Evolutionary conservation across 23 red algal genomes (phyloP).

Genomic region (Cyanidioschyzon merolae): DNA sequence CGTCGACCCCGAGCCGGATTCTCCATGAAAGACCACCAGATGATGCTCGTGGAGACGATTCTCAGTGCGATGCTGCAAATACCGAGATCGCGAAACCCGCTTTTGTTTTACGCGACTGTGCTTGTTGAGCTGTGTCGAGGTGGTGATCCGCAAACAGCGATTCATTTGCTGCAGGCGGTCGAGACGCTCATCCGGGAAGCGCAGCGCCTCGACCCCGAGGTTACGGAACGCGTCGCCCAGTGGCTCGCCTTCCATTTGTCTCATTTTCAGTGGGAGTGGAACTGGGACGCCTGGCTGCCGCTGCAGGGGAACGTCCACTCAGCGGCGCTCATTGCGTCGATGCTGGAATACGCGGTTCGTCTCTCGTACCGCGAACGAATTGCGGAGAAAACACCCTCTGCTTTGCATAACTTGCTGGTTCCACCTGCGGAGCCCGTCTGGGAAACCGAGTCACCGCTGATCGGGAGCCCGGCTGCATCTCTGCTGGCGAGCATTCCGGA

Average conservation of each 20-base stretch:
- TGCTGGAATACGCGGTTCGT: neutral
- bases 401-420: neutral
- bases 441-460: no score
- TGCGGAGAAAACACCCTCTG: neutral
- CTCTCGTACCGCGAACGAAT: slow-evolving; percentile 6
- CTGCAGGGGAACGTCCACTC: neutral
- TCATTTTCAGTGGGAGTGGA: slow-evolving; percentile 92
- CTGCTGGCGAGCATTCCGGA: no score
- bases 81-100: slow-evolving; percentile 33
- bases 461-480: no score
- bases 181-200: slow-evolving; percentile 59
- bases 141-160: slow-evolving; percentile 58
- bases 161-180: slow-evolving; percentile 64
- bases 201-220: slow-evolving; percentile 44
- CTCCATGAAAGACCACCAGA: slow-evolving; percentile 18
- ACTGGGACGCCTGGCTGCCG: slow-evolving; percentile 73
- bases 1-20: neutral
- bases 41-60: slow-evolving; percentile 47
- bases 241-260: slow-evolving; percentile 94
- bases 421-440: neutral
- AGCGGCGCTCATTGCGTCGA: neutral
- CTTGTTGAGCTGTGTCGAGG: slow-evolving; percentile 83
- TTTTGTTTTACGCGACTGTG: slow-evolving; percentile 67
- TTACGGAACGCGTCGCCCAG: slow-evolving; percentile 64
- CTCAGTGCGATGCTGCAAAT: slow-evolving; percentile 56